Conservation (phyloP, 1,284 basidiomycete genomes). For the Sphaerobolus stellatus region DNA sequence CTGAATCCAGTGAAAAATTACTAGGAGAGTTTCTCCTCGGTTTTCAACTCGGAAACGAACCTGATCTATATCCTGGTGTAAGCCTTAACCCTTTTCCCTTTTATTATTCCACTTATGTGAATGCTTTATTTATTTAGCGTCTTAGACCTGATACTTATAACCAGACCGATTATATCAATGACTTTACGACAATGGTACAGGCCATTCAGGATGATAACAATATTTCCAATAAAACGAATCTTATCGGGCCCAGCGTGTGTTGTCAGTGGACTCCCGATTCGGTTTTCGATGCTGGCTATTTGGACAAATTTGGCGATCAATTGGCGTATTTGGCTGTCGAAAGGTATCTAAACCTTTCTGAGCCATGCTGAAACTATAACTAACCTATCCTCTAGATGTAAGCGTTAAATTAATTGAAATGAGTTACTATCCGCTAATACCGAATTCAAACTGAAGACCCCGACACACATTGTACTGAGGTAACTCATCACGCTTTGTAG, state of each 20-base stretch:
- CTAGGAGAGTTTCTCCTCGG: conserved; percentile 45
- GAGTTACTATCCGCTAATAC: not conserved
- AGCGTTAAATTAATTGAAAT: not conserved
- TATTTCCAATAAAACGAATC: conserved; percentile 44
- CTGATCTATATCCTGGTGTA: conserved; percentile 47
- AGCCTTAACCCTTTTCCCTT: conserved; percentile 28
- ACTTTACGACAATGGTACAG: conserved; percentile 41
- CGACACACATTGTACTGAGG: no score
- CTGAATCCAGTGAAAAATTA: conserved; percentile 43
- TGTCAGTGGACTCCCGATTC: conserved; percentile 51
- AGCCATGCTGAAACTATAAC: not conserved
- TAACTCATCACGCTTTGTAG: no score
- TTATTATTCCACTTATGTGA: conserved; percentile 20
- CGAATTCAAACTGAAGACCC: not conserved
- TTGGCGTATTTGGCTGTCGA: conserved; percentile 56
- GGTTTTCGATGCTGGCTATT: conserved; percentile 54
- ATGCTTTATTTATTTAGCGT: conserved; percentile 26
- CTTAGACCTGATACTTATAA: conserved; percentile 40
- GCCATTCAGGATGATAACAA: conserved; percentile 43
- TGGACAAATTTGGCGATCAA: conserved; percentile 42
- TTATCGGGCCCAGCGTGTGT: conserved; percentile 64
- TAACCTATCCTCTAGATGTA: not conserved
- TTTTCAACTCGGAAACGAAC: conserved; percentile 54
- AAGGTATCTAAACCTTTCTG: conserved; percentile 35
- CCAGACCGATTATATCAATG: conserved; percentile 48